Evolutionary conservation across 768 basidiomycete species (phyloP), one percentile per base, ranked within the genome.

Genomic region (Collybia mongolica): DNA sequence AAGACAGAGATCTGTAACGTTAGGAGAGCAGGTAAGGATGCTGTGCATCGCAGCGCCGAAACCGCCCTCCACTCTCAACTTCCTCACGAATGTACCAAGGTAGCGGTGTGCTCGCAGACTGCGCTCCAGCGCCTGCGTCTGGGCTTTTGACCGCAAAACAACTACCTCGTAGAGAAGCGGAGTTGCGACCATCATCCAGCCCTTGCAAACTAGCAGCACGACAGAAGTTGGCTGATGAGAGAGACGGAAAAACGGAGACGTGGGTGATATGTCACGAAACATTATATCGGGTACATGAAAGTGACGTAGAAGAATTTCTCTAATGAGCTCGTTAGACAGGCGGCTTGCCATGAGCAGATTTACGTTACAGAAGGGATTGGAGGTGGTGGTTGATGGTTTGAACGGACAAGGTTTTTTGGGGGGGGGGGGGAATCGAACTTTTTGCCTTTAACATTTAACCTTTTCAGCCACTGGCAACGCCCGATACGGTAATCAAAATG

Each of bases 91-190:
- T 6, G 14, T 20, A 1, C 58, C 55, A n/a, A 60, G 22, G 6
- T 28, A 28, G 9, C 23, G 36, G 26, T 53, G 49, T 4, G 9
- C 24, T 15, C 43, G 19, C 2, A 62, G 52, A 2, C 46, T 46
- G 11, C 28, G 11, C n/a, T 37, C 45, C 18, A 62, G 54, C 6
- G 56, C 53, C 12, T 53, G 48, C 6, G 58, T 55, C 26, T 59
- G 58, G 6, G 58, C 53, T 5, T 52, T 55, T 11, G 59, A 60
- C n/a, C 59, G 57, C 5, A 60, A 9, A 32, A 45, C 22, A 20
- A 60, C 59, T 18, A 53, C 44, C 44, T 44, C 22, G 22, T 60
- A 60, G 0, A 60, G 54, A 24, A 58, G 53, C 1, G 56, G 56
- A 0, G 56, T 57, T 1, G 49, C 51, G 19, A 60, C 52, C 29